Evolutionary conservation across 139 green algal species (phyloP), one percentile per base, ranked within the genome.

Genomic region (Chlamydomonas schloesseri): DNA sequence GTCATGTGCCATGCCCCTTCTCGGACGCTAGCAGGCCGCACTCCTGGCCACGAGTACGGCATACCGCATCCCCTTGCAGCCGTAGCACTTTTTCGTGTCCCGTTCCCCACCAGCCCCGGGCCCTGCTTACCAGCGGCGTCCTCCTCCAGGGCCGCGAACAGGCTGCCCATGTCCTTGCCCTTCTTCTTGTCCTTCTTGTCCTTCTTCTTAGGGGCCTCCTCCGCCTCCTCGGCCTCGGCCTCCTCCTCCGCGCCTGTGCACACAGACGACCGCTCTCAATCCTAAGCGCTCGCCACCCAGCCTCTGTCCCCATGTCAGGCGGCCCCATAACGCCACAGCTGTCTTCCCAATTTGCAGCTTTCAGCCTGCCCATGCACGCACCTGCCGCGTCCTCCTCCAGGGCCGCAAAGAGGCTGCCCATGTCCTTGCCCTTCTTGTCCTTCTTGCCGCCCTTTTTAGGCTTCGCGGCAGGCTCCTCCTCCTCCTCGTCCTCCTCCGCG

Each of bases 121-220:
- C 42, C 42, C 6, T 50, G 42, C 42, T 50, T 50, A 33, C 64
- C 24, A 10, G 50, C 33, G 37, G 68, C 81, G 31, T 88, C 65
- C 64, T 82, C 70, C 24, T 80, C 74, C 57, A 89, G 77, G 2
- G 89, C 82, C 1, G 84, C 81, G 75, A 89, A 87, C 18, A 89
- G 75, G 65, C 47, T 73, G 65, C 84, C 82, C 31, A 86, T 57
- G 50, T 87, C 87, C 36, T 86, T 53, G 6, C 20, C 46, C 80
- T 91, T 88, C 47, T 90, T 91, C 80, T 91, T 80, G 46, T 71
- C 36, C 80, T 91, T 88, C 53, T 91, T 85, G 62, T 87, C 29
- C 20, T 78, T 57, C 50, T 58, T 55, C 53, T 71, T 62, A 65
- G 36, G 28, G 1, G 64, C 78, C 33, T 28, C 68, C 55, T 70